Base-by-base conservation (phyloP, 1,139 yeast genomes). In the Kodamaea derodonti region DNA sequence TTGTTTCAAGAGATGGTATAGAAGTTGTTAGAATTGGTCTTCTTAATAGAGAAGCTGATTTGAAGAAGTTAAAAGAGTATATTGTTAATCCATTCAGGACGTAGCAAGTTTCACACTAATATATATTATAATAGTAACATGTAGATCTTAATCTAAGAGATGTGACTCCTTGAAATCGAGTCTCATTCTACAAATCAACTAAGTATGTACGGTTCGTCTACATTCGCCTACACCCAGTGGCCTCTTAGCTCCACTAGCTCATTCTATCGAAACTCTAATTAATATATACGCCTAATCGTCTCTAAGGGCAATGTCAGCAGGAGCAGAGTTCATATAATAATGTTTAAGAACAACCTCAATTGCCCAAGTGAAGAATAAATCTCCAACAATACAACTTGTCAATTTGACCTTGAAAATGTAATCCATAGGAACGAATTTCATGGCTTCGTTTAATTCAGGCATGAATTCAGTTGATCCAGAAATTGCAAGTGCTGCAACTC, bases 391-490 rank as follows among this genome's bases (percentile, higher is more conserved):
- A 29, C 88, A 72, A 2, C 68, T 54, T 3, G 95, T 84, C 56
- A 92, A 73, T 60, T 85, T 84, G 47, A 73, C 48, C 64, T 87
- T 90, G 75, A 92, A 92, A n/a, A 61, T 52, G 24, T 62, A 55
- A 27, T 69, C 61, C 97, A 92, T 90, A 46, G 88, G 87, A 33
- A 94, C 98, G 58, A 92, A 85, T 56, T 82, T 80, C 80, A 92
- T 79, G 14, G 86, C 86, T 56, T 85, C 92, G 56, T 92, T 92
- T 54, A 94, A 65, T 65, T 94, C 99, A 23, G 98, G 98, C 50
- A 90, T 58, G 54, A 92, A 84, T 60, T 94, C 99, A 20, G 97
- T 88, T 7, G 97, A 81, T 17, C 98, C 95, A 13, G 95, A 76
- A 42, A 92, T 62, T 1, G 97, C 95, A 51, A 92, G 73, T 28